A percentile compares a stretch with the other conserved stretches of the same genome.
Conservation (phyloP, 768 basidiomycete species). For the Asterophora parasitica region DNA sequence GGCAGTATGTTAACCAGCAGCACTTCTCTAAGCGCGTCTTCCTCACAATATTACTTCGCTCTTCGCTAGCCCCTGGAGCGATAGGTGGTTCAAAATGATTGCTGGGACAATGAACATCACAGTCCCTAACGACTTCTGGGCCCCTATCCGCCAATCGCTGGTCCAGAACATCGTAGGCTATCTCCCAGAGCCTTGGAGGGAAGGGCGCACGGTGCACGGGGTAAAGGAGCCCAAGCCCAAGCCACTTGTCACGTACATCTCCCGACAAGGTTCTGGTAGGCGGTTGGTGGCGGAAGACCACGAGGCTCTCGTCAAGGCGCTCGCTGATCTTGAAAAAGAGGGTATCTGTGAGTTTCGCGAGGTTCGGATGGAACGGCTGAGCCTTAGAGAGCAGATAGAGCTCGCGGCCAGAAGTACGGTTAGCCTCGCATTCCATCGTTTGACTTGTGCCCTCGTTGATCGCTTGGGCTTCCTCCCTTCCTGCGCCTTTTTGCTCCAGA, state of each 20-base stretch:
- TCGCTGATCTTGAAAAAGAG: conserved; percentile 45
- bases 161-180: conserved; percentile 29
- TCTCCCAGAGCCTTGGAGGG: conserved; percentile 16
- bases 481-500: conserved; percentile 24
- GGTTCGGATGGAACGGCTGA: conserved; percentile 35
- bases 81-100: conserved; percentile 32
- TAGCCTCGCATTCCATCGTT: conserved; percentile 16
- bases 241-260: conserved; percentile 51
- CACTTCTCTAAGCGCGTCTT: conserved; percentile 3
- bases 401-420: conserved; percentile 60
- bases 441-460: conserved; percentile 4
- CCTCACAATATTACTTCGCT: neutral
- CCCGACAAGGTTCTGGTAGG: conserved; percentile 45
- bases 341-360: conserved; percentile 48
- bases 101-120: conserved; percentile 28
- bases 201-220: neutral
- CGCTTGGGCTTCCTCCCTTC: neutral
- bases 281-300: conserved; percentile 45
- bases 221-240: conserved; percentile 1
- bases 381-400: conserved; percentile 58
- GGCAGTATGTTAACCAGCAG: conserved; percentile 24
- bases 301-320: conserved; percentile 38
- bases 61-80: conserved; percentile 21
- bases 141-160: conserved; percentile 27
- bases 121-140: conserved; percentile 28